Conservation (phyloP, 2,329 filamentous ascomycete species). For the Hypomyces rosellus region DNA sequence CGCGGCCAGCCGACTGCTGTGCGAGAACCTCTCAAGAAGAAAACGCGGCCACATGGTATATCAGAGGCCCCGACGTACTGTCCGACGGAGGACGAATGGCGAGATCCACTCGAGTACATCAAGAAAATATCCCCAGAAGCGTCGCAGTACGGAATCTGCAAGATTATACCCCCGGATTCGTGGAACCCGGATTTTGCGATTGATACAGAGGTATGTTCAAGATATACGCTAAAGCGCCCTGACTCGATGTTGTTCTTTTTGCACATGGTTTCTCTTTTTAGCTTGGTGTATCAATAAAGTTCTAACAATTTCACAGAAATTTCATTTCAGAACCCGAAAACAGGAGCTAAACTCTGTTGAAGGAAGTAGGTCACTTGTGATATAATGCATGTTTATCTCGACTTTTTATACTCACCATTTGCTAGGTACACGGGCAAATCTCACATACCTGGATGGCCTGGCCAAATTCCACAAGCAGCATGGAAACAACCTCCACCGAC, state of each 20-base stretch:
- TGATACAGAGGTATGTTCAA: slow-evolving; percentile 72
- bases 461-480: slow-evolving; percentile 96
- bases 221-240: background rate
- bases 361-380: slow-evolving; percentile 63
- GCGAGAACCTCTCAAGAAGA: slow-evolving; percentile 70
- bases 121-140: slow-evolving; percentile 85
- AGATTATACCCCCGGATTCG: slow-evolving; percentile 85
- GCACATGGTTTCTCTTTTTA: slow-evolving; percentile 2
- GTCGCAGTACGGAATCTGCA: slow-evolving; percentile 83
- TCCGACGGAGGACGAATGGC: slow-evolving; percentile 90
- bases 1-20: slow-evolving; percentile 73
- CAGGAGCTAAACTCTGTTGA: slow-evolving; percentile 97
- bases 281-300: no score
- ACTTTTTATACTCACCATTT: slow-evolving; percentile 28
- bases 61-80: slow-evolving; percentile 85
- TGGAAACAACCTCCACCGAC: slow-evolving; percentile 85
- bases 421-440: slow-evolving; percentile 82
- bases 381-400: background rate
- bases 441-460: slow-evolving; percentile 92
- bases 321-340: slow-evolving; percentile 92
- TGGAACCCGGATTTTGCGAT: slow-evolving; percentile 97
- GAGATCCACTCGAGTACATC: slow-evolving; percentile 89
- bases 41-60: slow-evolving; percentile 74
- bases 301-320: slow-evolving; percentile 54
- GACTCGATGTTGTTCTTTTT: background rate